These are phyloP conservation scores for Chlorella ohadii DNA, from an alignment of 139 green algal species.

Conservation along the genomic window DNA sequence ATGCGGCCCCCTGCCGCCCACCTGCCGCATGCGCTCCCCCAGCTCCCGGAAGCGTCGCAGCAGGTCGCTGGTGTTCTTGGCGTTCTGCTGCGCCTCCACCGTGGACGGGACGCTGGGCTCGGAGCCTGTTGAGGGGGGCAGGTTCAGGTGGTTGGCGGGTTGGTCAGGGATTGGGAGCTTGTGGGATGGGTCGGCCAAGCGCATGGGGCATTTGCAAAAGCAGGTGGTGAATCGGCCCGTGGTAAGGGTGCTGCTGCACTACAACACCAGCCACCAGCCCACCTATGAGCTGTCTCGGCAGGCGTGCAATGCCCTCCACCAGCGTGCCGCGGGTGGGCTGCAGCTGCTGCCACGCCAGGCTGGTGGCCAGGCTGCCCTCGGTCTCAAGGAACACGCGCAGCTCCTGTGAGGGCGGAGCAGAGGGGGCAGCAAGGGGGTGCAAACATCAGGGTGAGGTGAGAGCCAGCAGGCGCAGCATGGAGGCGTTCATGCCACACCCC, in stretches of 20 bases:
- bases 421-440: background rate
- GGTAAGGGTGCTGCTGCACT: too few relatives aligned
- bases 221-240: too few relatives aligned
- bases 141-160: background rate
- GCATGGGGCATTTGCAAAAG: background rate
- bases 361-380: slow-evolving; percentile 70
- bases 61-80: slow-evolving; percentile 70
- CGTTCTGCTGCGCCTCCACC: slow-evolving; percentile 67
- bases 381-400: slow-evolving; percentile 85
- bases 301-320: slow-evolving; percentile 78
- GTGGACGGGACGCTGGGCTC: slow-evolving; percentile 66
- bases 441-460: too few relatives aligned
- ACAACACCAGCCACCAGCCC: too few relatives aligned
- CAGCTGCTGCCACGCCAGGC: slow-evolving; percentile 70
- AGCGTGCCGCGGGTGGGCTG: slow-evolving; percentile 59
- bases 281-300: slow-evolving; percentile 81
- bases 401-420: slow-evolving; percentile 55
- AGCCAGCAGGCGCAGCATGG: background rate
- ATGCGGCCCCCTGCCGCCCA: too few relatives aligned
- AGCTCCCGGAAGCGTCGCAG: slow-evolving; percentile 82
- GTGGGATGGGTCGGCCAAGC: too few relatives aligned
- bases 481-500: too few relatives aligned
- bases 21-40: slow-evolving; percentile 49
- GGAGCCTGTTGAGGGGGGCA: slow-evolving; percentile 33
- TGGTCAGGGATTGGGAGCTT: too few relatives aligned